Evolutionary conservation across 108 stramenopile genomes (phyloP), one percentile per base, ranked within the genome.

Genomic region (Nitzschia sp.): DNA sequence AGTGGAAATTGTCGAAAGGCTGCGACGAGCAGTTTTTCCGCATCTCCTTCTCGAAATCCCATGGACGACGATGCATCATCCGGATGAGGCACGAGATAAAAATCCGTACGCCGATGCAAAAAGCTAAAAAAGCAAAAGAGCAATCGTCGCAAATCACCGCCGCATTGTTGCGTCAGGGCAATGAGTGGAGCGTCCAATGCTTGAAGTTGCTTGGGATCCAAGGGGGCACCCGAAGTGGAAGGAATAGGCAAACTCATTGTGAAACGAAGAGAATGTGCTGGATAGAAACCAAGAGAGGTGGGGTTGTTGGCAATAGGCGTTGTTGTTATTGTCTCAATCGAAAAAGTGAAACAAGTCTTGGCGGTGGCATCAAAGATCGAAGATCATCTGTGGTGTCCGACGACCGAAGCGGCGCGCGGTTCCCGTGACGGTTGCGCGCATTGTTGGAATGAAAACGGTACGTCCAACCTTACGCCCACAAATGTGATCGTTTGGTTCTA

Each of bases 1-100:
- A 94, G 67, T 3, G 93, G 91, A 68, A 91, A 93, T 71, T 95
- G 91, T 5, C 90, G 85, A 80, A 92, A 93, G 30, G 90, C 82
- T 0, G 87, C 89, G 59, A 93, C 36, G 64, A 95, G 61, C 25
- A 95, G 66, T 66, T 90, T 87, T 61, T 93, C 91, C 3, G 94
- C 94, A 59, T 93, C 88, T 32, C 94, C 94, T 68, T 91, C 82
- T 32, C 45, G 46, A 64, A 95, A 95, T 48, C 94, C 93, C 85
- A 91, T 87, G 31, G 28, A 51, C 18, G 57, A 62, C 17, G 34
- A 67, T 3, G 63, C 74, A 69, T 86, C 89, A 66, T 84, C 85
- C 9, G 78, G 81, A 55, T 85, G 79, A 59, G 79, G 88, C 46
- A 93, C 80, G 18, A 87, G 69, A 68, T 93, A 95, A 65, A 95